Conservation (phyloP, 768 basidiomycete genomes). For the Nidula microcarpa region DNA sequence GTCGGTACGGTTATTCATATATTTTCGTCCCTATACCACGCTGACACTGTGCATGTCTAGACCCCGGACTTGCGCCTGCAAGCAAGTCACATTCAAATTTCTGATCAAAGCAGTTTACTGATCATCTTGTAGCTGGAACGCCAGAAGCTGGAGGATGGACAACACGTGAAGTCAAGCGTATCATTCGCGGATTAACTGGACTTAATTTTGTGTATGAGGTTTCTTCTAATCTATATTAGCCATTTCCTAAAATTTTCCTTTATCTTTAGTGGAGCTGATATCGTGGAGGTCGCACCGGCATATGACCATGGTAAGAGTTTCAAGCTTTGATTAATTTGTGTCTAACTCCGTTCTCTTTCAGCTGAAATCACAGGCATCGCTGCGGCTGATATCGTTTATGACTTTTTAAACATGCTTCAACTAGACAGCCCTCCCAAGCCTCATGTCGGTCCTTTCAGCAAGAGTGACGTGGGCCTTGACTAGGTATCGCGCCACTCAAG, state of each 20-base stretch:
- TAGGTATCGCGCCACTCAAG: too few relatives aligned
- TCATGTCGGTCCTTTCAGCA: neutral
- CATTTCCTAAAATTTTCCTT: neutral
- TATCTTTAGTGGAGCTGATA: conserved; percentile 1
- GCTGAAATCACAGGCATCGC: conserved; percentile 64
- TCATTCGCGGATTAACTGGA: conserved; percentile 57
- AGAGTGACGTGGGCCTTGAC: neutral
- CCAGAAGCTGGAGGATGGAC: conserved; percentile 69
- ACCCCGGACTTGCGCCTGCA: conserved; percentile 59
- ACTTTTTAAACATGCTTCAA: conserved; percentile 9
- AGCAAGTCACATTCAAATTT: conserved; percentile 9
- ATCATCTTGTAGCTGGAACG: conserved; percentile 44
- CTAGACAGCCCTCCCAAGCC: conserved; percentile 1
- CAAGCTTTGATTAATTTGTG: neutral
- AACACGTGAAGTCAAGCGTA: conserved; percentile 58
- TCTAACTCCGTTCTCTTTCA: conserved; percentile 21
- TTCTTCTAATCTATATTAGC: neutral
- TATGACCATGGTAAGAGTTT: neutral
- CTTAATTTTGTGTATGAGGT: conserved; percentile 57
- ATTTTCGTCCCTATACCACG: neutral
- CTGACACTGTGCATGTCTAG: conserved; percentile 18
- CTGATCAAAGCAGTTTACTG: neutral
- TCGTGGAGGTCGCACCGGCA: neutral
- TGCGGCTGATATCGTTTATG: conserved; percentile 49
- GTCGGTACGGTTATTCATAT: conserved; percentile 32